Percentiles rank a stretch among this genome's conserved stretches.
phyloP scores from a whole-genome alignment of 768 basidiomycete genomes.

The Mycena sanguinolenta region DNA sequence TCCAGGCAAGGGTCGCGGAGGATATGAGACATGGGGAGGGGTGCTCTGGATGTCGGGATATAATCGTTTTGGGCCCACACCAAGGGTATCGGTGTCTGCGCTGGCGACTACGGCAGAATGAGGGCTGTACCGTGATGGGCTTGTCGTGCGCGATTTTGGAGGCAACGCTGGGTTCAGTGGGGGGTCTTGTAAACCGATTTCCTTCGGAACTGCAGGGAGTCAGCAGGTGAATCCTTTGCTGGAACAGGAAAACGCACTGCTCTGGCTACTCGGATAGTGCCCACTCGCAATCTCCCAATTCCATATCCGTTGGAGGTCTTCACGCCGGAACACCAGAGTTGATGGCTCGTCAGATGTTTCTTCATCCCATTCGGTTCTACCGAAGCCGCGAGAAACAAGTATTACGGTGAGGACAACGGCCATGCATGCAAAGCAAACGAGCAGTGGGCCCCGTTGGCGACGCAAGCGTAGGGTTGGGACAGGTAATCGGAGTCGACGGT shows the following conservation, averaged over 20 bases:
- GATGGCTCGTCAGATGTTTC: constrained; percentile 64
- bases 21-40: constrained; percentile 78
- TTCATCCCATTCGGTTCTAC: constrained; percentile 57
- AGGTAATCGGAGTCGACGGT: constrained; percentile 70
- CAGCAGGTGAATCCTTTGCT: constrained; percentile 10
- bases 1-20: constrained; percentile 85
- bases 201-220: constrained; percentile 66
- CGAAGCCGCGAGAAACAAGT: constrained; percentile 59
- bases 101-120: constrained; percentile 53
- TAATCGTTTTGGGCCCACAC: constrained; percentile 79
- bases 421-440: constrained; percentile 65
- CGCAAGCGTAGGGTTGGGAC: constrained; percentile 70
- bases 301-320: constrained; percentile 90
- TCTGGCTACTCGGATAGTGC: constrained; percentile 83
- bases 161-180: constrained; percentile 79
- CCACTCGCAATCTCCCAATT: constrained; percentile 93
- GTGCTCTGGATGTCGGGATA: constrained; percentile 78
- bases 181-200: constrained; percentile 68
- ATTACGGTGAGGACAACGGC: constrained; percentile 63
- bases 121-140: constrained; percentile 65
- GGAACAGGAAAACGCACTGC: constrained; percentile 63
- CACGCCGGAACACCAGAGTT: constrained; percentile 77
- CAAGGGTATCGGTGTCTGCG: constrained; percentile 65
- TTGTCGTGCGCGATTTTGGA: constrained; percentile 56
- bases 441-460: constrained; percentile 66